Conservation (phyloP, 73 alveolate species). For the Blepharisma stoltei region DNA sequence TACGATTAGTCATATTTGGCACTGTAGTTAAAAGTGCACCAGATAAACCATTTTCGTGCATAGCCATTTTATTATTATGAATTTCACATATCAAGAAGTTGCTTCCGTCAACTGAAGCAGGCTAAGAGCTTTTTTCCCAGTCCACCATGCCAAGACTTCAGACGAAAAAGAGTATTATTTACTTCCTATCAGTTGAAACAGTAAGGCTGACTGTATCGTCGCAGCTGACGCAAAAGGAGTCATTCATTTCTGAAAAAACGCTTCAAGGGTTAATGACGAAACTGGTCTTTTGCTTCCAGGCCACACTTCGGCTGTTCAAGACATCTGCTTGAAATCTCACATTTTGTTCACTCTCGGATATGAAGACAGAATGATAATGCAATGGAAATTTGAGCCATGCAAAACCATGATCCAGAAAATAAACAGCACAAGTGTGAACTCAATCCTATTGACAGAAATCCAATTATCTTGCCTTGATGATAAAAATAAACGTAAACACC, state of each 20-base stretch:
- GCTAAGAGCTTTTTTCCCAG: not conserved
- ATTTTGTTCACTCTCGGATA: conserved; percentile 48
- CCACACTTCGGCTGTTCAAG: conserved; percentile 48
- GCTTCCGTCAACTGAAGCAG: not conserved
- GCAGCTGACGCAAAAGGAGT: conserved; percentile 65
- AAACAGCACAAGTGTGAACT: not conserved
- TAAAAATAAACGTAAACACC: not conserved
- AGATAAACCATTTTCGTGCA: no score
- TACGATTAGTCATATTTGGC: no score
- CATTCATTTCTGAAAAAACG: conserved; percentile 45
- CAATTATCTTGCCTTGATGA: not conserved
- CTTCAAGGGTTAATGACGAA: conserved; percentile 44
- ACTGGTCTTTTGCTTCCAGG: conserved; percentile 47
- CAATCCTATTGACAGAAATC: not conserved
- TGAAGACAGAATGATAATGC: conserved; percentile 44
- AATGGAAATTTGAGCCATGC: conserved; percentile 41
- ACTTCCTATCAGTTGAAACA: conserved; percentile 51
- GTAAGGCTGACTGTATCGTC: conserved; percentile 54
- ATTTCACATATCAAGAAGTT: conserved; percentile 26
- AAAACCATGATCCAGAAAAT: not conserved
- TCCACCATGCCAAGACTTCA: no score
- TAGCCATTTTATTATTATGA: no score
- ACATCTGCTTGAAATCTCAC: conserved; percentile 41
- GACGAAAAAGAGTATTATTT: conserved; percentile 14
- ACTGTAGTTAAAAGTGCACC: no score